A percentile compares a stretch with the other conserved stretches of the same genome.
Conservation (phyloP, 2,329 filamentous ascomycete species). For the Trichoderma guizhouense region DNA sequence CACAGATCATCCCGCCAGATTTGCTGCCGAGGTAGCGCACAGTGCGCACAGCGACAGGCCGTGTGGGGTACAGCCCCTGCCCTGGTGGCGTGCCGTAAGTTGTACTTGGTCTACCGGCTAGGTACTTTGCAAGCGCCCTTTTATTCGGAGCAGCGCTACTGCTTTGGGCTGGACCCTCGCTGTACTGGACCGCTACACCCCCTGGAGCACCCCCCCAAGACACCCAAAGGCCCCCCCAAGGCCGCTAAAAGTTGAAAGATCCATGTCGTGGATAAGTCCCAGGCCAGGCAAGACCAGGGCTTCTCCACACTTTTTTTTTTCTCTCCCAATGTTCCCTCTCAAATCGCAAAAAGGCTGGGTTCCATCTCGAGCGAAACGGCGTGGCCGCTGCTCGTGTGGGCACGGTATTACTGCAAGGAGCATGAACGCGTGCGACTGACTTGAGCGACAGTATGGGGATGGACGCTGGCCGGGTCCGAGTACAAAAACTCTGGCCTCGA, state of each 20-base stretch:
- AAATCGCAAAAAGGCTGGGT: background rate
- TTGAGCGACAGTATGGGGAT: too few relatives aligned
- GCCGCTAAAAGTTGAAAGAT: background rate
- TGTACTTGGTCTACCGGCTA: background rate
- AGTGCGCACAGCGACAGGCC: slow-evolving; percentile 6
- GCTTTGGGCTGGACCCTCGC: slow-evolving; percentile 12
- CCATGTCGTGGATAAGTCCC: background rate
- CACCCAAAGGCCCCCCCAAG: background rate
- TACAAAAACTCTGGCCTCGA: slow-evolving; percentile 17
- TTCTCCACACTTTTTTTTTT: slow-evolving; percentile 15
- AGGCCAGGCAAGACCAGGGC: slow-evolving; percentile 11
- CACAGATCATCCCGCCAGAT: background rate
- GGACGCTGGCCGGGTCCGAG: background rate
- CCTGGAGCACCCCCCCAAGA: background rate
- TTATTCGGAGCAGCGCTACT: slow-evolving; percentile 18
- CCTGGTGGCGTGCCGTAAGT: background rate
- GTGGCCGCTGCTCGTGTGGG: slow-evolving; percentile 12
- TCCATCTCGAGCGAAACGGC: slow-evolving; percentile 14
- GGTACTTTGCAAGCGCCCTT: background rate
- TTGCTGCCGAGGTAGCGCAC: slow-evolving; percentile 7
- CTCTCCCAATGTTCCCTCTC: background rate
- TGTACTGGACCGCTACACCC: background rate
- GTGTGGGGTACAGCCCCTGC: slow-evolving; percentile 5
- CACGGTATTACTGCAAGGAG: background rate
- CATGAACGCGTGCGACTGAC: background rate